Conservation (phyloP, 106 monocot genomes). For the Allium fistulosum region DNA sequence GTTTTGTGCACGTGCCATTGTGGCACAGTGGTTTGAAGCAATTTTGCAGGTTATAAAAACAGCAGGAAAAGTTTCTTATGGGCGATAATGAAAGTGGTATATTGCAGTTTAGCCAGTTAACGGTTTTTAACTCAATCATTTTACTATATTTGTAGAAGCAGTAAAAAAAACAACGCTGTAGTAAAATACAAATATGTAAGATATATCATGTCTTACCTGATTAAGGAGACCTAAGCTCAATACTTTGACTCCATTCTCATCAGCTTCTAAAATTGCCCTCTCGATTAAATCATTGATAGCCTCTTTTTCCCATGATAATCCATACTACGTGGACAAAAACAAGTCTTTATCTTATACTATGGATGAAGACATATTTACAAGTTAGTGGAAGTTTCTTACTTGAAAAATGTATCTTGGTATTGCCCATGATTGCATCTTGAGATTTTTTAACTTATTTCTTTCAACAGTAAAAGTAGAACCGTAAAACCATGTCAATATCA, state of each 20-base stretch:
- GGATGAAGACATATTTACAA: not conserved
- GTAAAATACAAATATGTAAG: too few relatives aligned
- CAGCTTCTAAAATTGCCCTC: slow-evolving; percentile 58
- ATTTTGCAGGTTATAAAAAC: too few relatives aligned
- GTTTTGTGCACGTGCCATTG: too few relatives aligned
- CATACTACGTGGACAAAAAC: slow-evolving; percentile 35
- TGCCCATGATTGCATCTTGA: slow-evolving; percentile 71
- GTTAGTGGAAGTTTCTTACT: slow-evolving; percentile 17
- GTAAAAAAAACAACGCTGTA: too few relatives aligned
- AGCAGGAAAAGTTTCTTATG: too few relatives aligned
- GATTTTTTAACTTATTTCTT: slow-evolving; percentile 48
- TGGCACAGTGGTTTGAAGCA: too few relatives aligned
- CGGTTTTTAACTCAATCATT: too few relatives aligned
- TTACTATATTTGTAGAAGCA: too few relatives aligned
- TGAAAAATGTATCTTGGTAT: slow-evolving; percentile 74
- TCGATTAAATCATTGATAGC: slow-evolving; percentile 62
- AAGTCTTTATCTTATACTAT: too few relatives aligned
- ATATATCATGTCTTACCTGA: slow-evolving; percentile 32
- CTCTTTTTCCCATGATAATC: slow-evolving; percentile 48
- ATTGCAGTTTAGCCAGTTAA: too few relatives aligned
- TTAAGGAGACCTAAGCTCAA: slow-evolving; percentile 64
- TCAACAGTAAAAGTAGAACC: slow-evolving; percentile 61
- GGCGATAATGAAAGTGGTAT: too few relatives aligned
- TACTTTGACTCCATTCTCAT: slow-evolving; percentile 58
- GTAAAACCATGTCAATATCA: slow-evolving; percentile 41